Percentiles rank a stretch among this genome's conserved stretches.
Conservation (phyloP, 2,329 filamentous ascomycete species). For the Verticillium nubilum region DNA sequence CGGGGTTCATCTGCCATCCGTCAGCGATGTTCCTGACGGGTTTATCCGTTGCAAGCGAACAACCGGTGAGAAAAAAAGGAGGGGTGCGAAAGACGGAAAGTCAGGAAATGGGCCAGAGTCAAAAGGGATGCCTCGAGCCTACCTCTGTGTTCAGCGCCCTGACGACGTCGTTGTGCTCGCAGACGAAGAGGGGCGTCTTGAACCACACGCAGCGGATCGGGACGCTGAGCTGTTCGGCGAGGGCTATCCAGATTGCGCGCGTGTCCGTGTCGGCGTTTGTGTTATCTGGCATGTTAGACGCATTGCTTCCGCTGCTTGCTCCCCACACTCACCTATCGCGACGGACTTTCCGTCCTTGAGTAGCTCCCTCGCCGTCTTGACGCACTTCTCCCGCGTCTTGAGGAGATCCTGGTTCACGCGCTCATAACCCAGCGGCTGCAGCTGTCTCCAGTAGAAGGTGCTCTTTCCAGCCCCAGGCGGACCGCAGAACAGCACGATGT, state of each 20-base stretch:
- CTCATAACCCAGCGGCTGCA: slow-evolving; percentile 74
- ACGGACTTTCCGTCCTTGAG: slow-evolving; percentile 64
- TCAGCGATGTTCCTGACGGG: too few species aligned
- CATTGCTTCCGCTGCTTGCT: slow-evolving; percentile 24
- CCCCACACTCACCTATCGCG: slow-evolving; percentile 77
- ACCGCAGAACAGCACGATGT: slow-evolving; percentile 82
- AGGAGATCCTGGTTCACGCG: slow-evolving; percentile 87
- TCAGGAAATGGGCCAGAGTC: too few species aligned
- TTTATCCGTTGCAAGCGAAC: too few species aligned
- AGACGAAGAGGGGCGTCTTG: slow-evolving; percentile 62
- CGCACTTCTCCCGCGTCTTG: slow-evolving; percentile 65
- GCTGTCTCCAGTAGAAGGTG: slow-evolving; percentile 75
- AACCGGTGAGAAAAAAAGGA: too few species aligned
- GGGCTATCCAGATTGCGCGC: slow-evolving; percentile 68
- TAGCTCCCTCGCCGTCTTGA: slow-evolving; percentile 65
- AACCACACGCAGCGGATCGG: slow-evolving; percentile 85
- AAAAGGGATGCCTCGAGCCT: slow-evolving; percentile 12
- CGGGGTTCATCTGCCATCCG: slow-evolving; percentile 67
- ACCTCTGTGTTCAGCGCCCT: slow-evolving; percentile 57
- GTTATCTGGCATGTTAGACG: slow-evolving; percentile 59
- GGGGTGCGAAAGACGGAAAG: too few species aligned
- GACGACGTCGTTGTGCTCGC: slow-evolving; percentile 83
- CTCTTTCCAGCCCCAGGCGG: slow-evolving; percentile 89
- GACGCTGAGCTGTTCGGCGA: slow-evolving; percentile 65
- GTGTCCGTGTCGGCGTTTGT: slow-evolving; percentile 85